Evolutionary conservation across 176 grass and related monocot species (phyloP).

Genomic region (Oryza glaberrima): DNA sequence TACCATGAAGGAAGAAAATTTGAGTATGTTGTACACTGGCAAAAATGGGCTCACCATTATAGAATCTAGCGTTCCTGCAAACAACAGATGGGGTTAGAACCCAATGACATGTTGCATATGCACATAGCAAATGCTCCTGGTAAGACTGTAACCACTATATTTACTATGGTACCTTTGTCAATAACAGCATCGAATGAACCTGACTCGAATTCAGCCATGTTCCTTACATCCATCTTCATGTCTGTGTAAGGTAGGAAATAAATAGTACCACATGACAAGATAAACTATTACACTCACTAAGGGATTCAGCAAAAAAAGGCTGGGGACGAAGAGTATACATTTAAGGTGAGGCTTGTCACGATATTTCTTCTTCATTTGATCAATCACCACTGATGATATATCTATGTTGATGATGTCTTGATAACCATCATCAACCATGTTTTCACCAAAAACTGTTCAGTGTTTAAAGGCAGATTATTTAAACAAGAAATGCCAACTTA

Average conservation of each 20-base stretch:
- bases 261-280: slow-evolving; percentile 25
- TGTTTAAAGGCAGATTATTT: slow-evolving; percentile 20
- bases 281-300: background rate
- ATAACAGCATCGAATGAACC: slow-evolving; percentile 87
- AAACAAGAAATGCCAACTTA: slow-evolving; percentile 16
- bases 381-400: slow-evolving; percentile 91
- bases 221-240: slow-evolving; percentile 87
- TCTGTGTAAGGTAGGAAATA: slow-evolving; percentile 47
- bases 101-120: background rate
- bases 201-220: slow-evolving; percentile 74
- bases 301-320: slow-evolving; percentile 10
- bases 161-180: slow-evolving; percentile 73
- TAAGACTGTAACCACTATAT: slow-evolving; percentile 24
- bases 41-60: slow-evolving; percentile 80
- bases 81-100: slow-evolving; percentile 39
- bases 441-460: slow-evolving; percentile 73
- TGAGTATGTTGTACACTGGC: slow-evolving; percentile 25
- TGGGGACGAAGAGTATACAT: slow-evolving; percentile 51
- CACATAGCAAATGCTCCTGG: slow-evolving; percentile 12
- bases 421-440: slow-evolving; percentile 85
- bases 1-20: slow-evolving; percentile 38
- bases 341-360: slow-evolving; percentile 64
- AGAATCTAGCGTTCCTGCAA: slow-evolving; percentile 97
- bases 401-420: slow-evolving; percentile 75
- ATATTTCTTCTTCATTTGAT: slow-evolving; percentile 89